Evolutionary conservation across 1,284 basidiomycete genomes (phyloP).

Genomic region (Ustilago nuda): DNA sequence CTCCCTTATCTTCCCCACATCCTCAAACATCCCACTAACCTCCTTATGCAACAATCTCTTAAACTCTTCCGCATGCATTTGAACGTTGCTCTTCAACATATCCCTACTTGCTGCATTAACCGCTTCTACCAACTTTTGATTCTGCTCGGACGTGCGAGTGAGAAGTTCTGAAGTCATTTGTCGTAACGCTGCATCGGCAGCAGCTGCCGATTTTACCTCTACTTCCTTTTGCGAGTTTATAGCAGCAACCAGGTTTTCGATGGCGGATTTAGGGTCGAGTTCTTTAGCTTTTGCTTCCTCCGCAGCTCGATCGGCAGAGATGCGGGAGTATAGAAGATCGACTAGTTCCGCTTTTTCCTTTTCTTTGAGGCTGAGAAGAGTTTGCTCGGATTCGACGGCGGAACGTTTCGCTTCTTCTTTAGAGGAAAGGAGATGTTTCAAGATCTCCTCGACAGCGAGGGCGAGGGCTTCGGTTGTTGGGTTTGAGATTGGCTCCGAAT

Average conservation of each 20-base stretch:
- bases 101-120: conserved; percentile 55
- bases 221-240: conserved; percentile 55
- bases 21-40: conserved; percentile 62
- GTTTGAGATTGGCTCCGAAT: not conserved
- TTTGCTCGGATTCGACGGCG: conserved; percentile 27
- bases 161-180: conserved; percentile 52
- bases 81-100: conserved; percentile 56
- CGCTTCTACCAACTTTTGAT: conserved; percentile 54
- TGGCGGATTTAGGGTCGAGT: conserved; percentile 58
- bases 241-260: conserved; percentile 58
- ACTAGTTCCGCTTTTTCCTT: conserved; percentile 53
- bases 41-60: conserved; percentile 52
- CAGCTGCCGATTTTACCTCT: conserved; percentile 39
- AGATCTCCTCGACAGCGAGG: conserved; percentile 62
- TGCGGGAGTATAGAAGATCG: conserved; percentile 37
- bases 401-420: conserved; percentile 56
- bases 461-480: conserved; percentile 49
- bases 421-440: conserved; percentile 59
- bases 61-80: conserved; percentile 60
- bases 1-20: conserved; percentile 63
- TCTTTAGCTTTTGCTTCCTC: conserved; percentile 40
- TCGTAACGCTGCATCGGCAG: conserved; percentile 49
- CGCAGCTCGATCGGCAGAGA: conserved; percentile 41
- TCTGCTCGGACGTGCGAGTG: conserved; percentile 52
- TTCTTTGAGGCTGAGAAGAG: conserved; percentile 36